Percentiles rank a stretch among this genome's conserved stretches.
These are phyloP conservation scores for Neurospora africana DNA, from an alignment of 495 filamentous ascomycete genomes.

Conservation along the genomic window DNA sequence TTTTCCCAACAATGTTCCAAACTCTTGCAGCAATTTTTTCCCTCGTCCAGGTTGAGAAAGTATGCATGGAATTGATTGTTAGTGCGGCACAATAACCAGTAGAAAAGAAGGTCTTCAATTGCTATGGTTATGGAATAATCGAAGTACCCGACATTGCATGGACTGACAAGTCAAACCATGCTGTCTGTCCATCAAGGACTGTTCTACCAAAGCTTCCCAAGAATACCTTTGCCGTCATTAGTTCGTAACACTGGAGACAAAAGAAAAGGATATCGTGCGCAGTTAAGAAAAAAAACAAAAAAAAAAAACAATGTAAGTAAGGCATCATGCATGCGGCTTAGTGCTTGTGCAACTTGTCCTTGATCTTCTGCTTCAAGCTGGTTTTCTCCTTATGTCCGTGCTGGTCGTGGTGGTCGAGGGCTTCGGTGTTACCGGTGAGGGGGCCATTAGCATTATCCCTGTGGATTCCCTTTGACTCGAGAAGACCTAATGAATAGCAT, in stretches of 20 bases:
- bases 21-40: too few species aligned
- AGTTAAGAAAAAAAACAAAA: not conserved
- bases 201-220: not conserved
- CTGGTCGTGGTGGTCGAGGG: not conserved
- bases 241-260: not conserved
- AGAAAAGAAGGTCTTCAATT: not conserved
- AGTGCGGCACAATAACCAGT: too few species aligned
- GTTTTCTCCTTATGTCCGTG: slow-evolving; percentile 19
- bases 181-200: not conserved
- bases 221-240: not conserved
- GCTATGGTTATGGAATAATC: not conserved
- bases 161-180: not conserved
- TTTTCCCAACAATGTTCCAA: too few species aligned
- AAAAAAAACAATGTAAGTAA: not conserved
- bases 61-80: too few species aligned
- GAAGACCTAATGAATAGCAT: slow-evolving; percentile 20
- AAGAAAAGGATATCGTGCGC: not conserved
- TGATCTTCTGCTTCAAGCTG: slow-evolving; percentile 34
- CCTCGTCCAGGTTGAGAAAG: too few species aligned
- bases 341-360: slow-evolving; percentile 34
- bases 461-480: slow-evolving; percentile 34
- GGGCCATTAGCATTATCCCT: slow-evolving; percentile 1
- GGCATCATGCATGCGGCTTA: not conserved
- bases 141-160: not conserved
- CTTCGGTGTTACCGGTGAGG: not conserved